Evolutionary conservation across 2,329 filamentous ascomycete species (phyloP), one percentile per base, ranked within the genome.

Genomic region (Teratosphaeria destructans): DNA sequence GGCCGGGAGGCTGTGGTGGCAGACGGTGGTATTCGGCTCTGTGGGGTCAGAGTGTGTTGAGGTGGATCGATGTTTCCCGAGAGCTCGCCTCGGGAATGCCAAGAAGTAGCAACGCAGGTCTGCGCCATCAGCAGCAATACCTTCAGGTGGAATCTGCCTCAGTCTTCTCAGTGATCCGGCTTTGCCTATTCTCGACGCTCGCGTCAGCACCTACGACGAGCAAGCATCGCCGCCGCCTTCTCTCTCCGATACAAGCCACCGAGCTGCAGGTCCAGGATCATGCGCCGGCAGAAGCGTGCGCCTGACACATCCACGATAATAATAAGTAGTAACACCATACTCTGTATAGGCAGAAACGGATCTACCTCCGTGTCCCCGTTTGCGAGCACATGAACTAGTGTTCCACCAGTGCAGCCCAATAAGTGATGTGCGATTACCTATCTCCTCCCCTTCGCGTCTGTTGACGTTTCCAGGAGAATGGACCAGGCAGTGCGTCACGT

Each of bases 1-100:
- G 83, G 78, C 34, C 77, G 85, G 16, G 73, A 78, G 54, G 85
- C 84, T 68, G 82, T 82, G n/a, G 78, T 91, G 2, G 85, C 89
- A 68, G 82, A 89, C n/a, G 90, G 87, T 66, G 88, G 61, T 49
- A 76, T 91, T 57, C 78, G 82, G 68, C 82, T 92, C 35, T 90
- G 86, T 69, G 70, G 70, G 10, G 57, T 71, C 29, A 62, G 62
- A 52, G 61, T 72, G 4, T 71, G 68, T 57, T 72, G 49, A 63
- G 43, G n/a, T 19, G 5, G 5, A 49, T 4, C 3, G 19, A 5
- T 19, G 43, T 19, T 23, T 49, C 23, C 43, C 6, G 3, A 49
- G 29, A 7, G 5, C 16, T 3, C 23, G 16, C 16, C 16, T 23
- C 19, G 5, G 43, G 19, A 19, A 23, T 23, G 19, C 43, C 11